Percentiles rank a stretch among this genome's conserved stretches.
phyloP scores from a whole-genome alignment of 495 filamentous ascomycete genomes.

The Pyronema omphalodes region DNA sequence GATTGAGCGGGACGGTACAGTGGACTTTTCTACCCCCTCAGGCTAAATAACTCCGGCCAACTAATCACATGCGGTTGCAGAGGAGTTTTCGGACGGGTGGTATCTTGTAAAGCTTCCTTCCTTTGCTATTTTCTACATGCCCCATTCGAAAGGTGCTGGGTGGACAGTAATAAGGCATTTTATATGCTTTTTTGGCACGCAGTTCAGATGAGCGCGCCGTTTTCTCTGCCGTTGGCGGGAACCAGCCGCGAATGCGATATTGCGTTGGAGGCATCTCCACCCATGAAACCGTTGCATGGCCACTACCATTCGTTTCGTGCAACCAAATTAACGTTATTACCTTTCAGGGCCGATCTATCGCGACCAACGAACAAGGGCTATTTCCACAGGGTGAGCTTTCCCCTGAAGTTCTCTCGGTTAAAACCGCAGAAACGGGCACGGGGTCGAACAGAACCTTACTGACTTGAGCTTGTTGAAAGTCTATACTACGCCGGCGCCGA shows the following conservation, averaged over 20 bases:
- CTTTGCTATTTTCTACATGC: background rate
- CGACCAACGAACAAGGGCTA: constrained; percentile 15
- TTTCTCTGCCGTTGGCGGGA: background rate
- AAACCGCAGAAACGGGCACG: background rate
- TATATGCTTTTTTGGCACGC: background rate
- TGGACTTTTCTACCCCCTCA: constrained; percentile 6
- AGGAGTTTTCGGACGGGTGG: constrained; percentile 97
- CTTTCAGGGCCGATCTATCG: constrained; percentile 19
- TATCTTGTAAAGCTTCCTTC: constrained; percentile 47
- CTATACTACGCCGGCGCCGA: background rate
- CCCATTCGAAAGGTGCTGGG: too few species aligned
- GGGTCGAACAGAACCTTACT: background rate
- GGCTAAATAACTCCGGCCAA: background rate
- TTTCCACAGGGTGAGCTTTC: constrained; percentile 21
- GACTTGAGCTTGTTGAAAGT: background rate
- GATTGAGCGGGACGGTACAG: constrained; percentile 45
- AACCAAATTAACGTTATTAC: background rate
- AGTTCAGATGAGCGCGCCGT: background rate
- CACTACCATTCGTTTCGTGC: background rate
- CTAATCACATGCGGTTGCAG: constrained; percentile 23
- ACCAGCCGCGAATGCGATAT: background rate
- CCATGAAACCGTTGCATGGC: background rate
- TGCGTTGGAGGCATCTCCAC: background rate
- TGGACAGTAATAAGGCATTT: too few species aligned
- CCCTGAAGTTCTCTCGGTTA: background rate